Evolutionary conservation across 495 filamentous ascomycete species (phyloP), one percentile per base, ranked within the genome.

Genomic region (Penicillium goetzii): DNA sequence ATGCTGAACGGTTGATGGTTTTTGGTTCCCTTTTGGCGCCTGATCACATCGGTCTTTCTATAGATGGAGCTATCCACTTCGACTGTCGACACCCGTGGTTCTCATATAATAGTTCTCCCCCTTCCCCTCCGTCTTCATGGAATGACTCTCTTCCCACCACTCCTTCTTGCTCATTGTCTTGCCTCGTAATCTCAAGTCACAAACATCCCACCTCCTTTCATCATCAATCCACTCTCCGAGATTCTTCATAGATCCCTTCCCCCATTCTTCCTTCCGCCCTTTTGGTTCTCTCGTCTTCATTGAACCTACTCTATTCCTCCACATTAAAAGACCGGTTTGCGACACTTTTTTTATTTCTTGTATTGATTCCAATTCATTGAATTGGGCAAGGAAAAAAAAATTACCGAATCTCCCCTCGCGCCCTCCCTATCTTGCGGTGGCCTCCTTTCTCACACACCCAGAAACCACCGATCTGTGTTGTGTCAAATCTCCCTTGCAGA

Each of bases 51-150:
- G 54, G 38, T 41, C 36, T 63, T 59, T n/a, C 49, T 68, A 69
- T 71, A 69, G 68, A 73, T 70, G 62, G 68, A 71, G 65, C 71
- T 75, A 76, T 78, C 75, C 75, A 78, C 75, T 72, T 53, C 30
- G 1, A 8, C 21, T 50, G 65, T 70, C 67, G 72, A 77, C 66
- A 72, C 71, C 62, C 64, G 62, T n/a, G 34, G 12, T 41, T 57
- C 43, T 62, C 66, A 63, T 73, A 73, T 73, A 73, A 71, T 68
- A 68, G 33, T 59, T 63, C 66, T 72, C 73, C 55, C 38, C 32
- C 71, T 75, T 72, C 72, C 75, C 74, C 65, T 65, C 66, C 65
- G 47, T 32, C 36, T 41, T 61, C 17, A 61, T 63, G 65, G 59
- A 67, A 68, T 61, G 63, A 63, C 63, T 66, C 54, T 58, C 56